These are phyloP conservation scores for Emergomyces africanus DNA, from an alignment of 2,329 filamentous ascomycete species.

Conservation along the genomic window DNA sequence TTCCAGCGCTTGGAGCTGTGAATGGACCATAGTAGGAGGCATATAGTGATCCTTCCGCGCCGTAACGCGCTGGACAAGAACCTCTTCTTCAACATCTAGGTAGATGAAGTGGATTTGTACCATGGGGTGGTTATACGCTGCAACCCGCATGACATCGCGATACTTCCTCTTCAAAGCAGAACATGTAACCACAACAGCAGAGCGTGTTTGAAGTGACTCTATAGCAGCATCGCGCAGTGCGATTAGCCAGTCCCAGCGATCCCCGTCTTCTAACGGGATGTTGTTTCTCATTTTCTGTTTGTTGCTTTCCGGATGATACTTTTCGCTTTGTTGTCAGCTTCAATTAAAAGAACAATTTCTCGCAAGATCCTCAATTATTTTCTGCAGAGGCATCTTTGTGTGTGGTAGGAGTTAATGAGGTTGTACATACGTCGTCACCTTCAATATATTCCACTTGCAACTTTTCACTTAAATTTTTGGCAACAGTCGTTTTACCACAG, in stretches of 20 bases:
- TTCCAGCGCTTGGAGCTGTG: constrained; percentile 82
- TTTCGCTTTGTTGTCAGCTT: constrained; percentile 2
- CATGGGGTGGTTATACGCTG: constrained; percentile 58
- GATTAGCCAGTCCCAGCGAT: constrained; percentile 96
- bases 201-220: constrained; percentile 36
- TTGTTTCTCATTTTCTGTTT: constrained; percentile 83
- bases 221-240: constrained; percentile 53
- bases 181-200: constrained; percentile 86
- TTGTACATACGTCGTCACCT: constrained; percentile 56
- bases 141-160: constrained; percentile 76
- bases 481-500: constrained; percentile 67
- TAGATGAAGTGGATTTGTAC: constrained; percentile 89
- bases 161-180: constrained; percentile 96
- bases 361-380: background rate
- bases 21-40: constrained; percentile 89
- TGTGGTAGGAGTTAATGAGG: background rate
- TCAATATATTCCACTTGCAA: constrained; percentile 60
- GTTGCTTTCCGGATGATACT: constrained; percentile 50
- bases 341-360: background rate
- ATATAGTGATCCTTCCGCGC: constrained; percentile 79
- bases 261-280: constrained; percentile 75
- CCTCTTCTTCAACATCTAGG: constrained; percentile 62
- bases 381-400: background rate
- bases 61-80: constrained; percentile 62
- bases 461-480: constrained; percentile 48